Percentiles rank a stretch among this genome's conserved stretches.
Evolutionary conservation across 2,329 filamentous ascomycete genomes (phyloP).

Genomic region (Sclerotinia nivalis): DNA sequence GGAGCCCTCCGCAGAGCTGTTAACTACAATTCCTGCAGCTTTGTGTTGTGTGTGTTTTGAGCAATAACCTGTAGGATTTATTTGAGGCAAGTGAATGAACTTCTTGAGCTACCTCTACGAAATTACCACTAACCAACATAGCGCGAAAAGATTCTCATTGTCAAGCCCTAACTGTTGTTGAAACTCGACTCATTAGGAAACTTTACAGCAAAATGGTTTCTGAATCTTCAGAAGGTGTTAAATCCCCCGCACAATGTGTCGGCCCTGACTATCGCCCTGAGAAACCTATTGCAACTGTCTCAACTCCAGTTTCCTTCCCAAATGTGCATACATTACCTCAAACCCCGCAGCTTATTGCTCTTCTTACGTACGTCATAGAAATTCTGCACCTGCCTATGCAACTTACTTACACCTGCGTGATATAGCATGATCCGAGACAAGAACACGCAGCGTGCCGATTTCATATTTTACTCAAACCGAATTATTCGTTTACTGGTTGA

Average conservation of each 20-base stretch:
- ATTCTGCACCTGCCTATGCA: background rate
- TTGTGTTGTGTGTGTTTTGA: background rate
- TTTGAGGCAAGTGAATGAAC: constrained; percentile 16
- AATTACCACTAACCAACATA: constrained; percentile 6
- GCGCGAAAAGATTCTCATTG: constrained; percentile 6
- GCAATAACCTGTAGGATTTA: background rate
- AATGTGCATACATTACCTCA: constrained; percentile 91
- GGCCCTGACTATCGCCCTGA: constrained; percentile 77
- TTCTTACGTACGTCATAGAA: constrained; percentile 76
- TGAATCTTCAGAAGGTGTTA: constrained; percentile 12
- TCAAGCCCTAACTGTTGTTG: constrained; percentile 4
- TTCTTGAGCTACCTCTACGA: background rate
- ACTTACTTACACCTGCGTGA: constrained; percentile 25
- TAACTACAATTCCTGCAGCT: constrained; percentile 20
- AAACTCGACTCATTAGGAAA: background rate
- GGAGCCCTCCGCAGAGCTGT: constrained; percentile 14
- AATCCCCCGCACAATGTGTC: constrained; percentile 55
- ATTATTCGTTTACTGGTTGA: constrained; percentile 97
- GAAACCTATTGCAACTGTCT: constrained; percentile 86
- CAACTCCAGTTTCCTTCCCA: constrained; percentile 74
- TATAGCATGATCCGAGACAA: constrained; percentile 91
- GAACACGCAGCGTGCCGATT: constrained; percentile 87
- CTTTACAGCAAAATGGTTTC: constrained; percentile 14
- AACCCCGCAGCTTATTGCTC: constrained; percentile 93
- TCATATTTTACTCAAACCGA: constrained; percentile 98